These are phyloP conservation scores for Fusarium torreyae DNA, from an alignment of 2,329 filamentous ascomycete species.

Conservation along the genomic window DNA sequence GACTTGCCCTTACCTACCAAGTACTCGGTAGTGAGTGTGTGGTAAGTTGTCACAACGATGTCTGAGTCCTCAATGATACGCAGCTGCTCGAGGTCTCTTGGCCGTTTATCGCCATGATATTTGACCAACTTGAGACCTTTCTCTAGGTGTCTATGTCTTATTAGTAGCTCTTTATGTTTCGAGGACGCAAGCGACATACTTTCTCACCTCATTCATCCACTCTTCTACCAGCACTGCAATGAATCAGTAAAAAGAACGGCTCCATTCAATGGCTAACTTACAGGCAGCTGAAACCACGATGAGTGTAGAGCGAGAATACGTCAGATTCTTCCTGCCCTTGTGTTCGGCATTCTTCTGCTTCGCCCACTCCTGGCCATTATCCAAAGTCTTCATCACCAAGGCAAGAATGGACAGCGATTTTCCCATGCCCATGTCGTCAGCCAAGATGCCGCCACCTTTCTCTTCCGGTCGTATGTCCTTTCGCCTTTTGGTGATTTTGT, in stretches of 20 bases:
- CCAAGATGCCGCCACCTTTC: constrained; percentile 1
- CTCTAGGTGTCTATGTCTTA: background rate
- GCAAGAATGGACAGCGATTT: constrained; percentile 13
- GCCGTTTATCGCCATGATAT: constrained; percentile 8
- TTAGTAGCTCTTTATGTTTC: fast-evolving
- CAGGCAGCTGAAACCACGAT: constrained; percentile 11
- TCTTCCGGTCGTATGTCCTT: background rate
- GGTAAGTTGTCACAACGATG: constrained; percentile 19
- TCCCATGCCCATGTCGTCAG: constrained; percentile 27
- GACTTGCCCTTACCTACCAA: constrained; percentile 1
- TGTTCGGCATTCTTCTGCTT: background rate
- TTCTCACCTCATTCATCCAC: constrained; percentile 17
- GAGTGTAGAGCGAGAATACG: background rate
- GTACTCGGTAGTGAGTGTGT: constrained; percentile 17
- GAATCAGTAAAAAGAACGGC: background rate
- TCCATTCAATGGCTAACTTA: background rate
- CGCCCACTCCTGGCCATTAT: constrained; percentile 3
- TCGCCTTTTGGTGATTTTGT: constrained; percentile 12
- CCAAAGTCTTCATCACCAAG: constrained; percentile 18
- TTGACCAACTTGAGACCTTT: background rate
- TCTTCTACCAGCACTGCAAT: constrained; percentile 8
- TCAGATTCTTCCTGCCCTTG: background rate
- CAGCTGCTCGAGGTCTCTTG: background rate
- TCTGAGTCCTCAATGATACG: background rate
- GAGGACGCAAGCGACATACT: fast-evolving